Conservation (phyloP, 345 rosid genomes). For the Citrus medica region DNA sequence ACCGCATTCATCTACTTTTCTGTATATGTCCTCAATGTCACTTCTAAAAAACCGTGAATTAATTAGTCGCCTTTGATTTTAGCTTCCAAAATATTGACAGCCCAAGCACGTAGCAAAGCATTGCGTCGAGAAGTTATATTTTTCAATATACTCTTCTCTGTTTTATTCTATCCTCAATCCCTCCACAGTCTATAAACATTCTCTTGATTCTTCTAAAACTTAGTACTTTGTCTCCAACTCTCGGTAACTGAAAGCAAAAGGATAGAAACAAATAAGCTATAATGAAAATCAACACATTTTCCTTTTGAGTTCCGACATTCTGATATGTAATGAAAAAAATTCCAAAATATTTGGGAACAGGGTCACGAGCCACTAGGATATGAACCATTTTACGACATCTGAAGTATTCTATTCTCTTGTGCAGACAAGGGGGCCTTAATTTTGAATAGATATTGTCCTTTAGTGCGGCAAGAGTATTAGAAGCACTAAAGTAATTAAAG, state of each 20-base stretch:
- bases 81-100: background rate
- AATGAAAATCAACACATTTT: too few relatives aligned
- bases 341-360: background rate
- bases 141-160: background rate
- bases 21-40: too few relatives aligned
- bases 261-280: too few relatives aligned
- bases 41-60: too few relatives aligned
- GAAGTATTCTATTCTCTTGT: background rate
- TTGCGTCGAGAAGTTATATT: background rate
- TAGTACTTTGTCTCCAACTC: too few relatives aligned
- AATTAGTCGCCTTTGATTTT: background rate
- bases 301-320: background rate
- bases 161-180: background rate
- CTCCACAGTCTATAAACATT: background rate
- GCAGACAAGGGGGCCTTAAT: too few relatives aligned
- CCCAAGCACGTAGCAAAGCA: background rate
- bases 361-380: background rate
- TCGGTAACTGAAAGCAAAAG: too few relatives aligned
- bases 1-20: too few relatives aligned
- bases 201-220: too few relatives aligned
- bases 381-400: background rate
- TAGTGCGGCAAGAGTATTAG: background rate
- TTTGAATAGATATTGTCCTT: background rate
- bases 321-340: background rate
- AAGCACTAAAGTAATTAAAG: background rate